A percentile compares a stretch with the other conserved stretches of the same genome.
Conservation (phyloP, 441 rosid species). For the Flueggea neowawraea region DNA sequence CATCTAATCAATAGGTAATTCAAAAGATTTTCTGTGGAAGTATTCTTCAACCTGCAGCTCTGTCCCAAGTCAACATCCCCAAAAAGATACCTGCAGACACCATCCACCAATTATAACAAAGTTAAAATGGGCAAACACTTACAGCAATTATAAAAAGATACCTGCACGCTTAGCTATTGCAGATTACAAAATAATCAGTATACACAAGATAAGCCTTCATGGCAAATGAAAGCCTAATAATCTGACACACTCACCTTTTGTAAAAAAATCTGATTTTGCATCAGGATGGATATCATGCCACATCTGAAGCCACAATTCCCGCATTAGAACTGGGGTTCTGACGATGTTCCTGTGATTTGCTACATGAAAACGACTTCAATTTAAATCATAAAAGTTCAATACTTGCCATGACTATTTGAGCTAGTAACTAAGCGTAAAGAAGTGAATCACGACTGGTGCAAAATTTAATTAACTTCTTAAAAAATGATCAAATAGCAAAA, state of each 20-base stretch:
- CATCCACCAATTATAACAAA: constrained; percentile 4
- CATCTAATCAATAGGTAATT: constrained; percentile 66
- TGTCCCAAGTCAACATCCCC: constrained; percentile 98
- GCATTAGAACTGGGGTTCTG: constrained; percentile 85
- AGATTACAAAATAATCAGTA: constrained; percentile 9
- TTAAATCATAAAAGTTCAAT: constrained; percentile 9
- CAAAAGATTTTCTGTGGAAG: constrained; percentile 56
- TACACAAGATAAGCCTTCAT: constrained; percentile 10
- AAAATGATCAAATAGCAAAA: too few species aligned
- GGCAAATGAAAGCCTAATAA: constrained; percentile 1
- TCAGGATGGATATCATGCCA: constrained; percentile 89
- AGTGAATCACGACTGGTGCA: too few species aligned
- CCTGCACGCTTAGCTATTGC: constrained; percentile 55
- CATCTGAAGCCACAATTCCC: constrained; percentile 99
- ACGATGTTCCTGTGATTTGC: constrained; percentile 98
- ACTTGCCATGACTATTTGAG: too few species aligned
- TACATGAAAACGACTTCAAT: constrained; percentile 40
- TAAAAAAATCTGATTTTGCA: constrained; percentile 64
- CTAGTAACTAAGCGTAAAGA: too few species aligned
- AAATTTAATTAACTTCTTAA: too few species aligned
- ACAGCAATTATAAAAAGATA: constrained; percentile 5
- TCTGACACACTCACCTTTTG: constrained; percentile 60
- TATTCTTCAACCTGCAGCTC: constrained; percentile 93
- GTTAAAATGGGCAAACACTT: background rate
- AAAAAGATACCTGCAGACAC: constrained; percentile 63